Percentiles rank a stretch among this genome's conserved stretches.
phyloP scores from a whole-genome alignment of 2,329 filamentous ascomycete genomes.

The Ampelomyces quisqualis region DNA sequence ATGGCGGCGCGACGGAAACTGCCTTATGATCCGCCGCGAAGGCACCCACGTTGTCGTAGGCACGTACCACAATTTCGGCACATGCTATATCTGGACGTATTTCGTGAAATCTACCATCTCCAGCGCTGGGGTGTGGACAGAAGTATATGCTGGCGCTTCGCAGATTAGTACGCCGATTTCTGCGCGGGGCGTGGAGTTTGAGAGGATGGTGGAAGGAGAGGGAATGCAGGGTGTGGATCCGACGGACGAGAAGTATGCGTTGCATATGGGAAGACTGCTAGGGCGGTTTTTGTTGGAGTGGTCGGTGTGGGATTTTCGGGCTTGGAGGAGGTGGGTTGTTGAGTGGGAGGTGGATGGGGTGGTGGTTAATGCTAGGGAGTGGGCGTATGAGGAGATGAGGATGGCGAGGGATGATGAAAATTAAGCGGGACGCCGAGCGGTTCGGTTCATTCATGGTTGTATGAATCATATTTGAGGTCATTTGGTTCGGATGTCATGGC shows the following conservation, averaged over 20 bases:
- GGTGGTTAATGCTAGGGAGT: constrained; percentile 10
- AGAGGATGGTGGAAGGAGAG: constrained; percentile 6
- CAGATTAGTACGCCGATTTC: constrained; percentile 9
- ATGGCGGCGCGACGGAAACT: constrained; percentile 14
- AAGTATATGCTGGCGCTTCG: constrained; percentile 11
- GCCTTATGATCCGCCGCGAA: constrained; percentile 16
- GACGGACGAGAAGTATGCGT: constrained; percentile 9
- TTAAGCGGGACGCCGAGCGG: neutral
- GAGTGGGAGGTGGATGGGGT: constrained; percentile 15
- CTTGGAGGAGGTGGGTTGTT: constrained; percentile 8
- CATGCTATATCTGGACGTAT: constrained; percentile 11
- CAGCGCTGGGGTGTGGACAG: constrained; percentile 9
- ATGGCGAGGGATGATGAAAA: neutral
- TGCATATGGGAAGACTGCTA: constrained; percentile 10
- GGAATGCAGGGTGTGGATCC: constrained; percentile 4
- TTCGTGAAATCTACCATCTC: constrained; percentile 16
- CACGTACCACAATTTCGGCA: constrained; percentile 16
- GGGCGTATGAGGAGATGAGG: neutral
- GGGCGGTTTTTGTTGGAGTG: constrained; percentile 8
- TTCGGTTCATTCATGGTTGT: no score
- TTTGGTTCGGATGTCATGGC: no score
- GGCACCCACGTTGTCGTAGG: constrained; percentile 14
- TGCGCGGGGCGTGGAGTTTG: constrained; percentile 10
- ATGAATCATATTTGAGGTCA: no score
- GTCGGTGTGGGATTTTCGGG: constrained; percentile 13